Conservation (phyloP, 169 alveolate species). For the Cryptosporidium baileyi region DNA sequence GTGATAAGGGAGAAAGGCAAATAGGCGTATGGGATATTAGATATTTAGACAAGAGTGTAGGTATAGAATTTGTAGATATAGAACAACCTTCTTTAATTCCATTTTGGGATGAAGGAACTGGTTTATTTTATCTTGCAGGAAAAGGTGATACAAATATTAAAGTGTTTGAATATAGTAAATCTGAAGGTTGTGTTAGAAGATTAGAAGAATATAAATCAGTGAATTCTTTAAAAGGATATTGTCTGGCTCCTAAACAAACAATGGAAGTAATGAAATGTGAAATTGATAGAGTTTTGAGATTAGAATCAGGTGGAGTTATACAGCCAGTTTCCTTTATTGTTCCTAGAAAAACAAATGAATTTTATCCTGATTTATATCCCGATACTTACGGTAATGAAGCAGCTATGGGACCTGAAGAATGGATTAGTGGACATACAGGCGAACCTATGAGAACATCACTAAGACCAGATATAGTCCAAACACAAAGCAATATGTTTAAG, state of each 20-base stretch:
- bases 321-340: constrained; percentile 68
- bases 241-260: constrained; percentile 54
- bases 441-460: constrained; percentile 48
- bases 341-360: constrained; percentile 57
- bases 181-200: constrained; percentile 58
- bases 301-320: constrained; percentile 66
- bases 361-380: constrained; percentile 65
- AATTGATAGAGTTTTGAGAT: constrained; percentile 39
- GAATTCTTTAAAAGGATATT: constrained; percentile 44
- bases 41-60: constrained; percentile 63
- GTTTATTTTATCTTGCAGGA: constrained; percentile 59
- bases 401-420: constrained; percentile 70
- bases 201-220: constrained; percentile 46
- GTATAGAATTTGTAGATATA: constrained; percentile 46
- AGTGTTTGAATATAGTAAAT: constrained; percentile 56
- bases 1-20: constrained; percentile 64
- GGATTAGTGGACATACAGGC: constrained; percentile 64
- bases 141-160: constrained; percentile 64
- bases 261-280: constrained; percentile 63
- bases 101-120: constrained; percentile 70
- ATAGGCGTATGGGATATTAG: constrained; percentile 67
- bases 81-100: constrained; percentile 70
- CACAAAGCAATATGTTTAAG: constrained; percentile 58
- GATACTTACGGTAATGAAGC: constrained; percentile 55
- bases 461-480: constrained; percentile 61